A percentile compares a stretch with the other conserved stretches of the same genome.
phyloP scores from a whole-genome alignment of 768 basidiomycete species.

The Plicaturopsis crispa region DNA sequence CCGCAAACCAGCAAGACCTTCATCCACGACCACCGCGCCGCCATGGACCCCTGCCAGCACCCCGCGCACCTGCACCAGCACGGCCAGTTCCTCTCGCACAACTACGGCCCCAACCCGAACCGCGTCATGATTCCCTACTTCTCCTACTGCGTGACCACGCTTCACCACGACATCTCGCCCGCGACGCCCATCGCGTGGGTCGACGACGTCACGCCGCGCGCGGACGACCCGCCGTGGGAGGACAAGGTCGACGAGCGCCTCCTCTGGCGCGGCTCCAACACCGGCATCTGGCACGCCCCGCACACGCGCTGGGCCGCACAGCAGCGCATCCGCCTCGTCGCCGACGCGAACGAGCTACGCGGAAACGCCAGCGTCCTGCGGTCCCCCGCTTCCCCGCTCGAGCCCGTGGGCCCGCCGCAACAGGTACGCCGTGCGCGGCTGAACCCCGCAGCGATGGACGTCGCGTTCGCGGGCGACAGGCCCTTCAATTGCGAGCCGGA shows the following conservation, averaged over 20 bases:
- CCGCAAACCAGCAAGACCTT: slow-evolving; percentile 18
- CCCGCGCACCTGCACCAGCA: slow-evolving; percentile 30
- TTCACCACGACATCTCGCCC: slow-evolving; percentile 52
- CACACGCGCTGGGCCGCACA: slow-evolving; percentile 37
- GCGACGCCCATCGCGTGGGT: slow-evolving; percentile 41
- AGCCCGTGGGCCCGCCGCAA: slow-evolving; percentile 26
- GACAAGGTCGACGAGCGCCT: slow-evolving; percentile 54
- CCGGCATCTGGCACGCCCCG: slow-evolving; percentile 44
- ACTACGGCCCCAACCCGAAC: slow-evolving; percentile 37
- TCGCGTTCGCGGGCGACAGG: slow-evolving; percentile 45
- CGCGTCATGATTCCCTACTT: slow-evolving; percentile 41
- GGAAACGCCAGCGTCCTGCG: slow-evolving; percentile 31
- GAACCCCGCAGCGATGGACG: slow-evolving; percentile 52
- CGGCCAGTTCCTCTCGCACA: slow-evolving; percentile 44
- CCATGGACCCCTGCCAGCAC: slow-evolving; percentile 30
- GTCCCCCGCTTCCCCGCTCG: slow-evolving; percentile 18
- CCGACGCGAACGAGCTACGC: slow-evolving; percentile 30
- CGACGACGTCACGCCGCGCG: slow-evolving; percentile 29
- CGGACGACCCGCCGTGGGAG: slow-evolving; percentile 57
- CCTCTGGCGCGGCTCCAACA: slow-evolving; percentile 70
- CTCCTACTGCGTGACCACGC: slow-evolving; percentile 36
- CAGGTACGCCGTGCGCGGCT: slow-evolving; percentile 28
- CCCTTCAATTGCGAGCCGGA: slow-evolving; percentile 34
- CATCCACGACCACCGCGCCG: slow-evolving; percentile 23
- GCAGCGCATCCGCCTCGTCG: slow-evolving; percentile 44